Evolutionary conservation across 257 asterid species (phyloP).

Genomic region (Sherardia arvensis): DNA sequence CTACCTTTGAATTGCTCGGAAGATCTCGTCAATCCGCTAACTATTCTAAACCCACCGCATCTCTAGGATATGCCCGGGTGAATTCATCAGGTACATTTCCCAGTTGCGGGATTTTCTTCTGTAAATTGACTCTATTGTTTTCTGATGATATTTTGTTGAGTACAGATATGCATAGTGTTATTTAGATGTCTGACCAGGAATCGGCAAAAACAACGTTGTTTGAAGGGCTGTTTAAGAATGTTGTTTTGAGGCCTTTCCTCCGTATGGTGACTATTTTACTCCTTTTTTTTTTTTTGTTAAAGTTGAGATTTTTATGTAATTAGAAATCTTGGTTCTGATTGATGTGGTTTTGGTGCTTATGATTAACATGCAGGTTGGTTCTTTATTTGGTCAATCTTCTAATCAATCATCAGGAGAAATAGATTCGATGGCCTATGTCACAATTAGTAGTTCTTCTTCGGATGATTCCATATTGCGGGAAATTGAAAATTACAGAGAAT

Average conservation of each 20-base stretch:
- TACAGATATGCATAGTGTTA: constrained; percentile 9
- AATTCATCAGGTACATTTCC: not conserved
- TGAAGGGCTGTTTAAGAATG: constrained; percentile 22
- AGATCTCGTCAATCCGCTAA: not conserved
- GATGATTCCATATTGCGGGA: constrained; percentile 81
- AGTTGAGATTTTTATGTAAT: constrained; percentile 3
- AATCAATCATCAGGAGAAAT: constrained; percentile 26
- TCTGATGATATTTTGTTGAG: not conserved
- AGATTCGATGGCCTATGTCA: constrained; percentile 49
- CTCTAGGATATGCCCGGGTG: not conserved
- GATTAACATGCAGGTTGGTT: constrained; percentile 27
- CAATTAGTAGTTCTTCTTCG: constrained; percentile 68
- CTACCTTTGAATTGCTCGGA: not conserved
- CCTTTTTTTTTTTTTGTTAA: not conserved
- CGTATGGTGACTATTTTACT: constrained; percentile 27
- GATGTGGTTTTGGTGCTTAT: constrained; percentile 10
- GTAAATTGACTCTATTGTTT: not conserved
- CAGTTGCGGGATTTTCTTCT: not conserved
- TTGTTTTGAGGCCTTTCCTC: constrained; percentile 23
- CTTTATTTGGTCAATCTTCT: constrained; percentile 17
- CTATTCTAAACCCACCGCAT: not conserved
- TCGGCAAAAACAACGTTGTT: constrained; percentile 18
- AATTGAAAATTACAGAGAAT: constrained; percentile 62
- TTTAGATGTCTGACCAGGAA: constrained; percentile 37
- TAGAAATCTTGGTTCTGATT: not conserved